These are phyloP conservation scores for Saccharomyces eubayanus DNA, from an alignment of 805 yeast species.

Conservation along the genomic window DNA sequence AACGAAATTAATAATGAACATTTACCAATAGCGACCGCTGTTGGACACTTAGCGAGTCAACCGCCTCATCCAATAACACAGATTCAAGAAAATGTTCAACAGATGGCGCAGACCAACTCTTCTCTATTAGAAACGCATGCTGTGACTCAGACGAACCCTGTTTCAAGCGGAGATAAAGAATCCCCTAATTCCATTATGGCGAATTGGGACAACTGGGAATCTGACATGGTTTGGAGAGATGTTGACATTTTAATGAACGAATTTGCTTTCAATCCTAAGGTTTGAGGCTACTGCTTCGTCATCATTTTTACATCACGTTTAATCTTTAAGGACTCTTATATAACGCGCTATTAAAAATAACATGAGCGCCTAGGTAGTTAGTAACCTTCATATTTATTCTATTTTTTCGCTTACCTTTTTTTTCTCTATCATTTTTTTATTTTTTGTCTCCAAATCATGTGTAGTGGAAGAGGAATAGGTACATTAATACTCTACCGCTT, in stretches of 20 bases:
- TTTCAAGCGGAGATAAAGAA: constrained; percentile 7
- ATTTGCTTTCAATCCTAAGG: constrained; percentile 70
- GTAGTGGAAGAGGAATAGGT: too few relatives aligned
- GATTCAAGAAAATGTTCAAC: constrained; percentile 14
- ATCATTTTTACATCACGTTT: background rate
- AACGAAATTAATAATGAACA: background rate
- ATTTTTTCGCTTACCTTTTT: too few relatives aligned
- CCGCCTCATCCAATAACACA: constrained; percentile 2
- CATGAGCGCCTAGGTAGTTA: background rate
- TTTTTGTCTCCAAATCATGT: too few relatives aligned
- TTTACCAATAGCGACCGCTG: background rate
- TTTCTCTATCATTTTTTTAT: too few relatives aligned
- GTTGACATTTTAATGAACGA: constrained; percentile 87
- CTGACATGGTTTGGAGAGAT: constrained; percentile 53
- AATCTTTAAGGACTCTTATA: background rate
- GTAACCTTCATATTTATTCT: too few relatives aligned
- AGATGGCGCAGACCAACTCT: constrained; percentile 9
- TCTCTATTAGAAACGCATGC: background rate
- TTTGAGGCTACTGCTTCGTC: constrained; percentile 14
- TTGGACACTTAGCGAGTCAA: background rate
- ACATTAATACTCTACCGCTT: too few relatives aligned
- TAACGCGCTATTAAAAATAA: background rate
- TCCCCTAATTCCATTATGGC: constrained; percentile 29
- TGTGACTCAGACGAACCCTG: background rate
- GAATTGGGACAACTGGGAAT: constrained; percentile 37